Base-by-base conservation (phyloP, 768 basidiomycete species). In the Phanerochaete sordida region DNA sequence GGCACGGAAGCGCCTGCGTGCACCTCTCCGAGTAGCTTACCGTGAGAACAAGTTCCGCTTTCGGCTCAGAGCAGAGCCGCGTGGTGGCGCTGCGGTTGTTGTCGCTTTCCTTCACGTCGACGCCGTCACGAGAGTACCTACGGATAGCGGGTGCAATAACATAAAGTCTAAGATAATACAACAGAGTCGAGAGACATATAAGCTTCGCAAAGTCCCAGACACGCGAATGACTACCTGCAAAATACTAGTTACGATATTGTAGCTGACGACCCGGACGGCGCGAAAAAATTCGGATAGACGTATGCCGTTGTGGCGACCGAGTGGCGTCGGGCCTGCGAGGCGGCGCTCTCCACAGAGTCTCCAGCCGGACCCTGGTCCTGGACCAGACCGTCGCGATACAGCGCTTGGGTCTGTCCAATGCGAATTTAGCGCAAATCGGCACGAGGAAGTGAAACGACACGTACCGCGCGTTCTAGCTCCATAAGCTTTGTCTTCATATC, bases 381-480 rank as follows among this genome's bases (percentile, higher is more conserved):
- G 19, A 30, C 4, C 30, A 30, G 15, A 28, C 6, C 33, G 21
- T 19, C 28, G 35, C 37, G 33, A 37, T 39, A 39, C 37, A 54
- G 53, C 24, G 48, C 12, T 11, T 49, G 48, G 26, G 48, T 49
- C 48, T 49, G 24, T 3, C 48, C 24, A n/a, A 13, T 26, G 23
- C 3, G 11, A 23, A 21, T 5, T 45, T n/a, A 27, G 35, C 27
- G 4, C 39, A 31, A 8, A 23, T 35, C n/a, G 13, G 6, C 13
- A 35, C 1, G 7, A 24, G 56, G 51, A 21, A 19, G 52, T 23
- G 23, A 55, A 15, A 26, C 45, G 37, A 9, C 15, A 62, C 19
- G 39, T 33, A 77, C 83, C 21, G 86, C 82, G 62, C 88, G 81
- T 66, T 90, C 81, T 26, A 91, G 75, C 65, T 90, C 88, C 46